phyloP scores from a whole-genome alignment of 495 filamentous ascomycete species.

The Penicillium malachiteum region DNA sequence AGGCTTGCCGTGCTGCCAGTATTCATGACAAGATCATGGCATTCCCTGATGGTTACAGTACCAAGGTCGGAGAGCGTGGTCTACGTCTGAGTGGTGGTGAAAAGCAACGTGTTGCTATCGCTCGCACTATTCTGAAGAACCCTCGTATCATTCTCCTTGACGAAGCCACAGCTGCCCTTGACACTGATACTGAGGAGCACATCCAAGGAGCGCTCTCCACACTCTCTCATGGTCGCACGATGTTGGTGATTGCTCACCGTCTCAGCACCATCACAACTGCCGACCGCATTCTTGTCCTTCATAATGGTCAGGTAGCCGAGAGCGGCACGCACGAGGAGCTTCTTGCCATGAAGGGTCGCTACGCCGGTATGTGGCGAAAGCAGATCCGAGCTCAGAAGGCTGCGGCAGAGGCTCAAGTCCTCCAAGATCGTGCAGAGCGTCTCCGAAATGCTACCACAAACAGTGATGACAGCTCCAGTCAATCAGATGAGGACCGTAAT shows the following conservation, averaged over 20 bases:
- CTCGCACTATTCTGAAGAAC: slow-evolving; percentile 92
- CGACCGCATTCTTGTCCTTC: slow-evolving; percentile 91
- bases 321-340: slow-evolving; percentile 84
- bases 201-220: slow-evolving; percentile 84
- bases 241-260: slow-evolving; percentile 82
- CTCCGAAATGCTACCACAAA: slow-evolving; percentile 42
- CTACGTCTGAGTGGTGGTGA: slow-evolving; percentile 91
- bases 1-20: slow-evolving; percentile 86
- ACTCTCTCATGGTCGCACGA: slow-evolving; percentile 79
- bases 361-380: slow-evolving; percentile 93
- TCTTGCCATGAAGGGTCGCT: slow-evolving; percentile 71
- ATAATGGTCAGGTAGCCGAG: slow-evolving; percentile 80
- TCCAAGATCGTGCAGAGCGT: slow-evolving; percentile 46
- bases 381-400: slow-evolving; percentile 88
- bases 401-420: slow-evolving; percentile 67
- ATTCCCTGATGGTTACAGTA: slow-evolving; percentile 90
- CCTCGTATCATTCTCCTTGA: slow-evolving; percentile 95
- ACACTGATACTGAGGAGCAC: slow-evolving; percentile 93
- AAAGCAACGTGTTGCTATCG: slow-evolving; percentile 96
- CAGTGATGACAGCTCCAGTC: slow-evolving; percentile 53
- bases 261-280: slow-evolving; percentile 92
- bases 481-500: slow-evolving; percentile 51
- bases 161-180: slow-evolving; percentile 92
- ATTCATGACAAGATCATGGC: slow-evolving; percentile 94
- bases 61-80: slow-evolving; percentile 93